phyloP scores from a whole-genome alignment of 345 rosid species.

The Eucalyptus lansdowneana region DNA sequence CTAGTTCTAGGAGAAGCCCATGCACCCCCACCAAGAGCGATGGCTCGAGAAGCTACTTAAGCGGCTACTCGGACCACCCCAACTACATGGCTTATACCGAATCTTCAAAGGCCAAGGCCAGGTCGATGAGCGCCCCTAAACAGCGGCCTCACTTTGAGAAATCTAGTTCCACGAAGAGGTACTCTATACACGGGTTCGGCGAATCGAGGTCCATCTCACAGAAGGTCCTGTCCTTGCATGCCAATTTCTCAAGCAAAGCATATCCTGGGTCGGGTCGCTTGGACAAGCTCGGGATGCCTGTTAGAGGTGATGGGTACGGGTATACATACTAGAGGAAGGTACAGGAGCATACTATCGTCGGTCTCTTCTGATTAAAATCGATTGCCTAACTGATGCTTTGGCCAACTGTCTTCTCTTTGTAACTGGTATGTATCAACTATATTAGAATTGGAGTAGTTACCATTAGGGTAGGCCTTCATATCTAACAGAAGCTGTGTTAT shows the following conservation, averaged over 20 bases:
- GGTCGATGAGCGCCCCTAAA: constrained; percentile 76
- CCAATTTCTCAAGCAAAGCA: constrained; percentile 55
- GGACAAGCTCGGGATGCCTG: constrained; percentile 82
- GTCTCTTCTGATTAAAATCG: neutral
- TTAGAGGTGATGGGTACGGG: constrained; percentile 4
- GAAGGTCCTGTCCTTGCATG: constrained; percentile 34
- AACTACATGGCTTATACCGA: constrained; percentile 87
- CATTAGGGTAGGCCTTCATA: neutral
- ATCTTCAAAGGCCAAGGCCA: constrained; percentile 71
- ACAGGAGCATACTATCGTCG: neutral
- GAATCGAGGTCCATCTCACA: constrained; percentile 33
- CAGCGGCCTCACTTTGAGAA: constrained; percentile 67
- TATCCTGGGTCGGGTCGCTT: constrained; percentile 94
- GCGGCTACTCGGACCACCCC: constrained; percentile 48
- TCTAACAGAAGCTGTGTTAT: neutral
- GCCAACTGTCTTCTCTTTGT: neutral
- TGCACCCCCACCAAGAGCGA: constrained; percentile 56
- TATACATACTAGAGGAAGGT: neutral
- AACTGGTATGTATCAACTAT: neutral
- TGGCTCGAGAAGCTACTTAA: constrained; percentile 39
- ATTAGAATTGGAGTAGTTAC: neutral
- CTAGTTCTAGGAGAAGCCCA: constrained; percentile 37
- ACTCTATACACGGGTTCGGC: constrained; percentile 26
- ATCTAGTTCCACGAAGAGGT: constrained; percentile 53
- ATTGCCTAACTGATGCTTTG: neutral